Percentiles rank a stretch among this genome's conserved stretches.
These are phyloP conservation scores for Curvularia spicifera DNA, from an alignment of 2,329 filamentous ascomycete genomes.

Conservation along the genomic window DNA sequence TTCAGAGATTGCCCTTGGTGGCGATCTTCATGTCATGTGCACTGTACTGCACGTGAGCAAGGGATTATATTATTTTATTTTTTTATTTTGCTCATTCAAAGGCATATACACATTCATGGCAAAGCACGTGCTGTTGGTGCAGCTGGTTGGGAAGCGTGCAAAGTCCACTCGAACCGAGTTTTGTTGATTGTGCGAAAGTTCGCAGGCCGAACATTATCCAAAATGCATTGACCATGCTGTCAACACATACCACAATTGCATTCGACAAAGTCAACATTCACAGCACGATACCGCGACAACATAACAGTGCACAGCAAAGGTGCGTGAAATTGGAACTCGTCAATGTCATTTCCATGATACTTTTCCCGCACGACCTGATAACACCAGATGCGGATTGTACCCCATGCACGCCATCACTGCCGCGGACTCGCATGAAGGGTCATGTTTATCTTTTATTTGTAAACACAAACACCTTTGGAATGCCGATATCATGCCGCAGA, in stretches of 20 bases:
- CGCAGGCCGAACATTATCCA: neutral
- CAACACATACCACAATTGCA: neutral
- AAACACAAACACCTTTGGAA: constrained; percentile 53
- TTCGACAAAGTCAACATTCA: neutral
- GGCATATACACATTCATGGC: neutral
- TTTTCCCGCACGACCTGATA: constrained; percentile 45
- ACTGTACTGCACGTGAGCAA: too few species aligned
- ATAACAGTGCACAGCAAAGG: constrained; percentile 3
- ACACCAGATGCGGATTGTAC: constrained; percentile 44
- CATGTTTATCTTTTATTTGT: constrained; percentile 51
- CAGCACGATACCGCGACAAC: neutral
- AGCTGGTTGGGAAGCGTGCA: neutral
- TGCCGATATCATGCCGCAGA: constrained; percentile 52
- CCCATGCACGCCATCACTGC: constrained; percentile 48
- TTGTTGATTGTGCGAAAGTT: constrained; percentile 1
- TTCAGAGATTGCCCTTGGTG: neutral
- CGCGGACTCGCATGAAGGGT: constrained; percentile 42
- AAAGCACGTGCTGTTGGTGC: neutral
- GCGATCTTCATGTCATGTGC: neutral
- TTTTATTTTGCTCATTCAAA: neutral
- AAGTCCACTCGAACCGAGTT: neutral
- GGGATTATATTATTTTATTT: neutral
- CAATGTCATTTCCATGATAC: constrained; percentile 47
- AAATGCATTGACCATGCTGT: neutral
- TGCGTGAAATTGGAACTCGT: constrained; percentile 32